Evolutionary conservation across 768 basidiomycete genomes (phyloP).

Genomic region (Lactarius hatsudake): DNA sequence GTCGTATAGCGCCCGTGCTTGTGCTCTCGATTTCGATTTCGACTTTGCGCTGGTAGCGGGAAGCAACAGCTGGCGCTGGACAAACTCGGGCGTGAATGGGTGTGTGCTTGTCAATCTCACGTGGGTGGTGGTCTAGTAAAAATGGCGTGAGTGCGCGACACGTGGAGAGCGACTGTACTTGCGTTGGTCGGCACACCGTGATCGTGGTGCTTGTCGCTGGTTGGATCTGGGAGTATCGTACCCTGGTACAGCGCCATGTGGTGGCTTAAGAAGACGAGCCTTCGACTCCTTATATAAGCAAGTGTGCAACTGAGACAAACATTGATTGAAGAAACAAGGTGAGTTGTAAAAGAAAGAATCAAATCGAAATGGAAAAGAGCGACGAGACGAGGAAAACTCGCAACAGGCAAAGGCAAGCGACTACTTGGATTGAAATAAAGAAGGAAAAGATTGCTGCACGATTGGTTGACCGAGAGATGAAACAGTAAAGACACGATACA

Average conservation of each 20-base stretch:
- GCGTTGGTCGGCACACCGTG: neutral
- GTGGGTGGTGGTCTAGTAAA: conserved; percentile 35
- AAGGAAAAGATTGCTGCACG: conserved; percentile 9
- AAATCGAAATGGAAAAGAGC: neutral
- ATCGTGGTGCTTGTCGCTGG: neutral
- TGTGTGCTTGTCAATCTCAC: conserved; percentile 38
- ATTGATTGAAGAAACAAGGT: conserved; percentile 16
- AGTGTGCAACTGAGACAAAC: conserved; percentile 20
- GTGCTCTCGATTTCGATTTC: neutral
- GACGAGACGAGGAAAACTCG: neutral
- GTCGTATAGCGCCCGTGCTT: conserved; percentile 8
- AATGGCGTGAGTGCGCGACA: neutral
- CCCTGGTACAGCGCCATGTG: conserved; percentile 6
- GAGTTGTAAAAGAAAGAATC: conserved; percentile 9
- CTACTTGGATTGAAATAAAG: neutral
- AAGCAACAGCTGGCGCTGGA: conserved; percentile 51
- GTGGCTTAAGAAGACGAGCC: neutral
- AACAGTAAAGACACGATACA: conserved; percentile 17
- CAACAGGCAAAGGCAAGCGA: neutral
- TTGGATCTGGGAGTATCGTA: conserved; percentile 5
- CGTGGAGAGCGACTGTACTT: conserved; percentile 6
- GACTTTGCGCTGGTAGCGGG: neutral
- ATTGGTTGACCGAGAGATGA: conserved; percentile 6
- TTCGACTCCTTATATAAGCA: conserved; percentile 8
- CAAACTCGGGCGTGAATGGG: conserved; percentile 64